phyloP scores from a whole-genome alignment of 805 yeast species.

The Spathaspora sp. region DNA sequence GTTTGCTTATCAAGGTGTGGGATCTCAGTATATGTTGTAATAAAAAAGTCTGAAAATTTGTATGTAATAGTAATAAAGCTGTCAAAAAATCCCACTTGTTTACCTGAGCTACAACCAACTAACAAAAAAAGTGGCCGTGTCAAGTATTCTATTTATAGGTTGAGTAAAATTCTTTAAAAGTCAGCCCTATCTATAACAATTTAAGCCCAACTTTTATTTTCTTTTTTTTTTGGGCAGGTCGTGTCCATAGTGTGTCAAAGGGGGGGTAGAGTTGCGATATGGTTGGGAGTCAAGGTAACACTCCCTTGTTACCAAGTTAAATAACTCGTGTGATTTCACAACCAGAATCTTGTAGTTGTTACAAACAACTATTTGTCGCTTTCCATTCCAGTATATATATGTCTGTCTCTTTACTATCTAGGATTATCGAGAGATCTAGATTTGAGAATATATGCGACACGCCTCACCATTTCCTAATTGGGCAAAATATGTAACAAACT shows the following conservation, averaged over 20 bases:
- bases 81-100: neutral
- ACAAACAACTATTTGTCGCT: too few species aligned
- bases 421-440: neutral
- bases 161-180: neutral
- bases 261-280: neutral
- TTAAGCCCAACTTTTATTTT: neutral
- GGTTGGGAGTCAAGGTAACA: too few species aligned
- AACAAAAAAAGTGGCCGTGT: neutral
- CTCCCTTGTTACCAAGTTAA: too few species aligned
- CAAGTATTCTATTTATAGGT: neutral
- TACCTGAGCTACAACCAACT: neutral
- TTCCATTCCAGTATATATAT: neutral
- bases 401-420: neutral
- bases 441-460: neutral
- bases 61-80: neutral
- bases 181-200: neutral
- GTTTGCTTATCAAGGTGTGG: neutral
- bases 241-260: neutral
- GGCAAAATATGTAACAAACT: neutral
- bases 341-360: too few species aligned
- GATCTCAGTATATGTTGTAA: neutral
- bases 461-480: neutral
- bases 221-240: neutral
- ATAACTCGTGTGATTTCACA: too few species aligned
- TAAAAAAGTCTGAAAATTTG: neutral